Evolutionary conservation across 768 basidiomycete genomes (phyloP).

Genomic region (Baorangia bicolor): DNA sequence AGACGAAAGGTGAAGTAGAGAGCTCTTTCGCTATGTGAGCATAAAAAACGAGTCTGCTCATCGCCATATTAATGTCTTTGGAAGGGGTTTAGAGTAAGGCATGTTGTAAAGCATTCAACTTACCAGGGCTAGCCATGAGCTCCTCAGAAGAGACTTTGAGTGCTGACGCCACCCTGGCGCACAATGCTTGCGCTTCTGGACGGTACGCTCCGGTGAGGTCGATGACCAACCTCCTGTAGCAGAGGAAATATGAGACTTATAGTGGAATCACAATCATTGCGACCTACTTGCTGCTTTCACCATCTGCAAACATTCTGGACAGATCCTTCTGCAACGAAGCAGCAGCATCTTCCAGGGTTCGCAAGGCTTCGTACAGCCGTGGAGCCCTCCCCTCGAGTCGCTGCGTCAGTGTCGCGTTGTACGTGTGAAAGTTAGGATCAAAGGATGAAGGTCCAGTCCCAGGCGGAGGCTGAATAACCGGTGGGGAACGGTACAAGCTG

Average conservation of each 20-base stretch:
- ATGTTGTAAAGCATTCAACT: constrained; percentile 7
- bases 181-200: constrained; percentile 50
- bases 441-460: constrained; percentile 33
- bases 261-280: not conserved
- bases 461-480: constrained; percentile 47
- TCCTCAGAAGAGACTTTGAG: constrained; percentile 39
- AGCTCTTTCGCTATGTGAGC: constrained; percentile 51
- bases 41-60: constrained; percentile 45
- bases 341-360: constrained; percentile 59
- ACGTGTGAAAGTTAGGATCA: constrained; percentile 56
- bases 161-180: constrained; percentile 40
- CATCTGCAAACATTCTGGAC: constrained; percentile 39
- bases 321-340: constrained; percentile 60
- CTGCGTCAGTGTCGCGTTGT: constrained; percentile 56
- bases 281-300: constrained; percentile 46
- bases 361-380: constrained; percentile 56
- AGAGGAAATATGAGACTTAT: not conserved
- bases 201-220: constrained; percentile 47
- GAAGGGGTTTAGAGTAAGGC: constrained; percentile 1
- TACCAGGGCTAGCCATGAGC: constrained; percentile 37
- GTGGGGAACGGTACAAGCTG: constrained; percentile 55
- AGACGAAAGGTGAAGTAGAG: constrained; percentile 41
- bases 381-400: constrained; percentile 68
- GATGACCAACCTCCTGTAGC: constrained; percentile 39
- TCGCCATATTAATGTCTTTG: constrained; percentile 13